Percentiles rank a stretch among this genome's conserved stretches.
phyloP scores from a whole-genome alignment of 768 basidiomycete genomes.

The Boletus bicolor region DNA sequence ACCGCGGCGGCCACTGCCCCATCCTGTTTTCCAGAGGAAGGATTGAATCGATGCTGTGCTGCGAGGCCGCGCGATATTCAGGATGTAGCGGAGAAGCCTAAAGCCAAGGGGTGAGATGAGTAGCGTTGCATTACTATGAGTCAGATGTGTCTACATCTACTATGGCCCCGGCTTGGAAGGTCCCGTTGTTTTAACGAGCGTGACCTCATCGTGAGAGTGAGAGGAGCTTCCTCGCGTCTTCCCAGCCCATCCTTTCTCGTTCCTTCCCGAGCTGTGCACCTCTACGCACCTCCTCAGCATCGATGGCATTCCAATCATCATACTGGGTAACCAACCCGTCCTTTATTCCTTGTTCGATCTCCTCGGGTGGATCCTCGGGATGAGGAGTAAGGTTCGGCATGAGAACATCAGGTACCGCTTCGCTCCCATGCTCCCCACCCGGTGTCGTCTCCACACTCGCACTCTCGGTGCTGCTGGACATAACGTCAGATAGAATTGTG shows the following conservation, averaged over 20 bases:
- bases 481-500: conserved; percentile 60
- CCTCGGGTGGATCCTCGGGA: conserved; percentile 46
- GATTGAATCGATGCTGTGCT: conserved; percentile 5
- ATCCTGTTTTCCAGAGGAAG: conserved; percentile 26
- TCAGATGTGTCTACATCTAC: conserved; percentile 3
- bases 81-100: neutral
- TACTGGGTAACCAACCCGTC: conserved; percentile 55
- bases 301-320: conserved; percentile 70
- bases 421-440: conserved; percentile 2
- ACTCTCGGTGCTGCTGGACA: conserved; percentile 8
- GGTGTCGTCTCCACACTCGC: conserved; percentile 17
- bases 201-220: conserved; percentile 8
- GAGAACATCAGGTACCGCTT: conserved; percentile 5
- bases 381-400: conserved; percentile 38
- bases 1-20: conserved; percentile 30
- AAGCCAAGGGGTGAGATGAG: neutral
- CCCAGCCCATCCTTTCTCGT: conserved; percentile 74
- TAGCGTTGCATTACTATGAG: conserved; percentile 11
- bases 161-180: neutral
- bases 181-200: neutral
- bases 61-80: neutral
- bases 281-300: conserved; percentile 64
- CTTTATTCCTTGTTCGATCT: conserved; percentile 41
- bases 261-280: conserved; percentile 63
- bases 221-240: conserved; percentile 43